phyloP scores from a whole-genome alignment of 306 rosid genomes.

The Cucumis melo region DNA sequence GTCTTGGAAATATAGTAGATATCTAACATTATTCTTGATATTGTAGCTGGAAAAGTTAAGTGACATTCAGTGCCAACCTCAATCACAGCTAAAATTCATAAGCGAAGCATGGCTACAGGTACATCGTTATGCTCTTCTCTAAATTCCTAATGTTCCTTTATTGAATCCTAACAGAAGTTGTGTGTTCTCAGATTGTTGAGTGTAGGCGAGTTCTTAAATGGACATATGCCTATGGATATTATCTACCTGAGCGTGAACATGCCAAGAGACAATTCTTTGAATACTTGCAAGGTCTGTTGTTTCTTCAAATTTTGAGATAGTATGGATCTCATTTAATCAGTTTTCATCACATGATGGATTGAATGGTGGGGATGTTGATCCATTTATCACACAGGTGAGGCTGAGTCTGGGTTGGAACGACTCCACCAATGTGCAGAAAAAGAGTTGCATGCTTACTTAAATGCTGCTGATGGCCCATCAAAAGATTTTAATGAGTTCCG shows the following conservation, averaged over 20 bases:
- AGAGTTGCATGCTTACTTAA: slow-evolving; percentile 51
- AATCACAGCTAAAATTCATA: slow-evolving; percentile 90
- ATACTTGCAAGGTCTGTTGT: slow-evolving; percentile 31
- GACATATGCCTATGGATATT: slow-evolving; percentile 93
- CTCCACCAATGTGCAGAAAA: slow-evolving; percentile 77
- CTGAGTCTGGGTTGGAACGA: slow-evolving; percentile 69
- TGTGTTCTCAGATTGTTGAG: slow-evolving; percentile 67
- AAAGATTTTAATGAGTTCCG: slow-evolving; percentile 73
- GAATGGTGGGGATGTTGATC: not conserved
- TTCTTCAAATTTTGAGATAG: not conserved
- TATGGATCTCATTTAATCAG: not conserved
- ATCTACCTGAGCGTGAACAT: slow-evolving; percentile 58
- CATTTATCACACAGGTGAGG: slow-evolving; percentile 45
- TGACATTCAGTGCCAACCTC: slow-evolving; percentile 83
- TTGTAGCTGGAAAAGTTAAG: slow-evolving; percentile 84
- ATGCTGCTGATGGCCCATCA: slow-evolving; percentile 36
- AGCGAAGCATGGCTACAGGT: slow-evolving; percentile 98
- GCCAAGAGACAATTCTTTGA: slow-evolving; percentile 44
- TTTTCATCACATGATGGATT: not conserved
- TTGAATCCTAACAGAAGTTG: slow-evolving; percentile 7
- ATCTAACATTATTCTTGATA: not conserved
- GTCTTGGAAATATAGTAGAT: not conserved
- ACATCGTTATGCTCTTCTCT: slow-evolving; percentile 1
- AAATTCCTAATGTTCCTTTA: not conserved
- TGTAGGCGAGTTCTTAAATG: slow-evolving; percentile 91